phyloP scores from a whole-genome alignment of 352 stramenopile species.

The Pythium brassicae region DNA sequence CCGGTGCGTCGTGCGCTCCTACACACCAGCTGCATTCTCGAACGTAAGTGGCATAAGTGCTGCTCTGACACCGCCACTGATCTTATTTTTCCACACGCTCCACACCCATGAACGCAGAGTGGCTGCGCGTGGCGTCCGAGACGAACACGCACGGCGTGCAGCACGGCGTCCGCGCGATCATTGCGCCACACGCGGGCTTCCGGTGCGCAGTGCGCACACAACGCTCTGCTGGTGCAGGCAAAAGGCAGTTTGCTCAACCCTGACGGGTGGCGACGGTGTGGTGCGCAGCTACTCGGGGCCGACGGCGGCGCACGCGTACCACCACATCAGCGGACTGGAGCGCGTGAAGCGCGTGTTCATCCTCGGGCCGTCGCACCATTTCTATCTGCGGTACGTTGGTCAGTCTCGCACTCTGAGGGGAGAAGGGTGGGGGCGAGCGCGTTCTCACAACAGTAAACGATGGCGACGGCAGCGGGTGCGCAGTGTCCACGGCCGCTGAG shows the following conservation, averaged over 20 bases:
- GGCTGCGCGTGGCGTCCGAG: slow-evolving; percentile 39
- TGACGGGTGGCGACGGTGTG: too few relatives aligned
- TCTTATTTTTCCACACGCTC: too few relatives aligned
- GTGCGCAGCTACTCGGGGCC: slow-evolving; percentile 89
- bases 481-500: slow-evolving; percentile 75
- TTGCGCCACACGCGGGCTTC: slow-evolving; percentile 85
- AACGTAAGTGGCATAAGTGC: too few relatives aligned
- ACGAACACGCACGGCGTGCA: slow-evolving; percentile 31
- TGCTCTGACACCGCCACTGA: too few relatives aligned
- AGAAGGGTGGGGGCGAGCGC: too few relatives aligned
- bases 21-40: too few relatives aligned
- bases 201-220: slow-evolving; percentile 30
- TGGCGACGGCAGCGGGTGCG: slow-evolving; percentile 49
- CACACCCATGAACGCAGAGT: too few relatives aligned
- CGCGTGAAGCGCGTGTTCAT: slow-evolving; percentile 86
- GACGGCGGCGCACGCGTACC: slow-evolving; percentile 93
- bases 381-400: slow-evolving; percentile 86
- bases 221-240: too few relatives aligned
- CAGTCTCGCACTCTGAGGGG: neutral
- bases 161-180: slow-evolving; percentile 65
- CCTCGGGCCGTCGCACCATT: slow-evolving; percentile 95
- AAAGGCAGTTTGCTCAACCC: too few relatives aligned
- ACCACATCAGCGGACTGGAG: slow-evolving; percentile 74
- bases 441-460: too few relatives aligned
- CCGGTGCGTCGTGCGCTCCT: slow-evolving; percentile 19